These are phyloP conservation scores for Pestalotiopsis sp. DNA, from an alignment of 2,329 filamentous ascomycete species.

Conservation along the genomic window DNA sequence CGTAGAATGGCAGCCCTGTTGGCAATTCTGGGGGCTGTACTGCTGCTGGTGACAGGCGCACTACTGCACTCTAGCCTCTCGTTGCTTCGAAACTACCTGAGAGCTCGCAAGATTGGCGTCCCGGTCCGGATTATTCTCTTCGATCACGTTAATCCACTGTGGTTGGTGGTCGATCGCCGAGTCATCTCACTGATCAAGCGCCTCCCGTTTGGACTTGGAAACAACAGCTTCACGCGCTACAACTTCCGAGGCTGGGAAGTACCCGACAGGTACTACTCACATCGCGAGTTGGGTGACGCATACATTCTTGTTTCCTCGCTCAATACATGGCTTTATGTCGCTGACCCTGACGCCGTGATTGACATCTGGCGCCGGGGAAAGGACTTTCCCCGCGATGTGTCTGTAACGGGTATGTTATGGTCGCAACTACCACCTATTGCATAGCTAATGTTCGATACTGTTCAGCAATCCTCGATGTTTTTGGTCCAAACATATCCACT, in stretches of 20 bases:
- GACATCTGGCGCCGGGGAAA: background rate
- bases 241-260: background rate
- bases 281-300: background rate
- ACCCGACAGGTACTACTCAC: background rate
- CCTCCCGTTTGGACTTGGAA: background rate
- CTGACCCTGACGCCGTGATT: conserved; percentile 4
- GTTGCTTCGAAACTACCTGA: background rate
- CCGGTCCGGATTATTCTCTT: background rate
- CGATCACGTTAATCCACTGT: background rate
- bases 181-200: background rate
- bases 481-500: conserved; percentile 20
- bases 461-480: conserved; percentile 16
- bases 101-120: background rate
- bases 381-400: conserved; percentile 7
- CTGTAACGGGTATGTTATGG: conserved; percentile 19
- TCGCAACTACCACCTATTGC: background rate
- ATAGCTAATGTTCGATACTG: background rate
- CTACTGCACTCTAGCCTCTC: background rate
- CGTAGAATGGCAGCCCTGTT: background rate
- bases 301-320: conserved; percentile 2
- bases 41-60: background rate
- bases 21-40: background rate
- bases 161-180: background rate
- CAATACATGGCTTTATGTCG: background rate
- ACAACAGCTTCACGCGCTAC: background rate